Percentiles rank a stretch among this genome's conserved stretches.
Evolutionary conservation across 768 basidiomycete species (phyloP).

Genomic region (Pisolithus sp.): DNA sequence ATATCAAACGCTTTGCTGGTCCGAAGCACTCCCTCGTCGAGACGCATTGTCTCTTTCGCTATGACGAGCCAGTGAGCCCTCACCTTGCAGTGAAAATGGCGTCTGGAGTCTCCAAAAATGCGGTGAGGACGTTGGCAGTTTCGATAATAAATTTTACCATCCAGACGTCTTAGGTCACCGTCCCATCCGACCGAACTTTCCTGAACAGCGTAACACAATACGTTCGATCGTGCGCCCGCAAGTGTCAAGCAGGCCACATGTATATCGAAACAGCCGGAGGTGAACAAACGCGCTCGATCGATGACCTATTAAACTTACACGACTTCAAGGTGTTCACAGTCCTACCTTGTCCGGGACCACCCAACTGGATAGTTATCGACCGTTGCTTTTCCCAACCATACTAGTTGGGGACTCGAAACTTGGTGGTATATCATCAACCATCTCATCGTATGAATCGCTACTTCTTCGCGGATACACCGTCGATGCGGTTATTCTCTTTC

Average conservation of each 20-base stretch:
- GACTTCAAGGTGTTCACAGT: constrained; percentile 74
- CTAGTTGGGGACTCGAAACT: constrained; percentile 85
- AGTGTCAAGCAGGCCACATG: constrained; percentile 43
- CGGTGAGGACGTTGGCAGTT: constrained; percentile 20
- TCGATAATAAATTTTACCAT: constrained; percentile 3
- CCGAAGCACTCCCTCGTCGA: constrained; percentile 36
- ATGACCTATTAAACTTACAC: neutral
- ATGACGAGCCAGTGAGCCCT: constrained; percentile 86
- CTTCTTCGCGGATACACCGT: constrained; percentile 84
- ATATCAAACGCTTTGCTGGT: constrained; percentile 52
- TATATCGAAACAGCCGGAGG: constrained; percentile 97
- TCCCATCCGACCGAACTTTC: constrained; percentile 60
- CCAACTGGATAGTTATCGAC: constrained; percentile 81
- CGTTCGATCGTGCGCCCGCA: constrained; percentile 46
- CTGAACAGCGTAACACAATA: constrained; percentile 57
- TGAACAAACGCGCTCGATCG: constrained; percentile 34
- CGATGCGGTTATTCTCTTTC: constrained; percentile 78
- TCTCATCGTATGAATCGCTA: constrained; percentile 90
- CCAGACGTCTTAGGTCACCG: constrained; percentile 17
- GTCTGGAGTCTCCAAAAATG: constrained; percentile 21
- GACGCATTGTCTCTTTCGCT: constrained; percentile 73
- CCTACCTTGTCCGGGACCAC: constrained; percentile 78
- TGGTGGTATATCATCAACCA: constrained; percentile 90
- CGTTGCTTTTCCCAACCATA: constrained; percentile 81
- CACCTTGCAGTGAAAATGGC: constrained; percentile 73